Conservation (phyloP, 805 yeast genomes). For the Naumovozyma castellii region DNA sequence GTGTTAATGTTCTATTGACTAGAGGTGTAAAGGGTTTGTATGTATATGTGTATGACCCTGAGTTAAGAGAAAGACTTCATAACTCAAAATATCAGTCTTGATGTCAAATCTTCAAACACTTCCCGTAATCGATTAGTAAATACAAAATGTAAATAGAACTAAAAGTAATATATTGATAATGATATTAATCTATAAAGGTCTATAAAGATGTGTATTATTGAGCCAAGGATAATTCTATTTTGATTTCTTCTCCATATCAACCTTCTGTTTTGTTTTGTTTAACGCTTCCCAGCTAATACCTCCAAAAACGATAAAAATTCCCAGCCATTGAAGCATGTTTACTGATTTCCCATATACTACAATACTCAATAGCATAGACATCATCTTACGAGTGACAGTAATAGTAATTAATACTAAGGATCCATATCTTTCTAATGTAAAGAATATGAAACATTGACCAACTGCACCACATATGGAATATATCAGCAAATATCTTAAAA, state of each 20-base stretch:
- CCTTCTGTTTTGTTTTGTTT: conserved; percentile 28
- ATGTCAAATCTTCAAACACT: too few relatives aligned
- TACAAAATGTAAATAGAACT: too few relatives aligned
- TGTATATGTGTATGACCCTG: conserved; percentile 36
- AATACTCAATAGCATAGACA: conserved; percentile 87
- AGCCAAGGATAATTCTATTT: too few relatives aligned
- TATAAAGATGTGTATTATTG: too few relatives aligned
- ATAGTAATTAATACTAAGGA: conserved; percentile 81
- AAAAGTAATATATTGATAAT: too few relatives aligned
- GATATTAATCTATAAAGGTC: too few relatives aligned
- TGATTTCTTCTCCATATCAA: conserved; percentile 1
- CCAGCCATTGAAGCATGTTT: conserved; percentile 59
- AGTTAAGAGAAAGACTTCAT: conserved; percentile 29
- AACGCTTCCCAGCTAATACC: conserved; percentile 79
- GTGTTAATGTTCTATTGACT: conserved; percentile 37
- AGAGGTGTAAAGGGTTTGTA: conserved; percentile 38
- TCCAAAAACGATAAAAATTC: conserved; percentile 68
- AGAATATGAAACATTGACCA: conserved; percentile 90
- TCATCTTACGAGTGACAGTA: conserved; percentile 93
- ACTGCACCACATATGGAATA: conserved; percentile 77
- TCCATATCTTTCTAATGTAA: conserved; percentile 75
- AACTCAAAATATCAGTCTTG: conserved; percentile 3
- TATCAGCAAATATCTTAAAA: conserved; percentile 47
- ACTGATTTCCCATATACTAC: conserved; percentile 75
- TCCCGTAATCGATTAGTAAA: too few relatives aligned